Evolutionary conservation across 148 eudicot genomes (phyloP).

Genomic region (Diospyros lotus): DNA sequence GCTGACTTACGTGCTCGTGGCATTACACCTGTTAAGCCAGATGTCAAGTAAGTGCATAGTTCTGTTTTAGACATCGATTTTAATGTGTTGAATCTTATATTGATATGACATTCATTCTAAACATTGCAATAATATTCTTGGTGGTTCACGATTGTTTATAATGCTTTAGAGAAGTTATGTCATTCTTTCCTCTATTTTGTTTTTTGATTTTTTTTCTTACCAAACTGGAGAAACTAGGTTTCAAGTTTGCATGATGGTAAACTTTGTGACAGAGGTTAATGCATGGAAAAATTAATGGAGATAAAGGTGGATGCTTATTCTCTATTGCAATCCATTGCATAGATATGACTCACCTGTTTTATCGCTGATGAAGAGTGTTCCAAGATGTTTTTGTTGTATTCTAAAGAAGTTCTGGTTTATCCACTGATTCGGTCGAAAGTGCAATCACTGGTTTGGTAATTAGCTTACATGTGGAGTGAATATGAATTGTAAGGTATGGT

Average conservation of each 20-base stretch:
- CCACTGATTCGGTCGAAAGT: too few relatives aligned
- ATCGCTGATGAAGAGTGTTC: too few relatives aligned
- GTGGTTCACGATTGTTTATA: background rate
- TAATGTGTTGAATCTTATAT: background rate
- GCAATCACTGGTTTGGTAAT: too few relatives aligned
- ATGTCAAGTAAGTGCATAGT: constrained; percentile 57
- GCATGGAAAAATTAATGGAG: background rate
- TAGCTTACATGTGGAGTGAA: background rate
- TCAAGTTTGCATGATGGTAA: background rate
- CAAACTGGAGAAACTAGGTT: background rate
- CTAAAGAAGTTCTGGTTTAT: too few relatives aligned
- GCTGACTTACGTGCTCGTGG: constrained; percentile 97
- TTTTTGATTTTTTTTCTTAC: background rate
- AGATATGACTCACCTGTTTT: too few relatives aligned
- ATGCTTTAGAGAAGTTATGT: background rate
- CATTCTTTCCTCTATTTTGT: background rate
- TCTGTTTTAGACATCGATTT: constrained; percentile 6
- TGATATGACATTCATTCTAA: background rate
- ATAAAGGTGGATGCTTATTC: background rate
- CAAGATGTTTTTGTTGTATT: too few relatives aligned
- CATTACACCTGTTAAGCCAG: constrained; percentile 78
- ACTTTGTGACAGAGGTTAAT: background rate
- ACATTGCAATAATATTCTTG: background rate
- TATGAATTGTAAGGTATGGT: background rate
- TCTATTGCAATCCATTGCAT: too few relatives aligned